These are phyloP conservation scores for Schoenoplectus tabernaemontani DNA, from an alignment of 202 grass and related monocot species.

Conservation along the genomic window DNA sequence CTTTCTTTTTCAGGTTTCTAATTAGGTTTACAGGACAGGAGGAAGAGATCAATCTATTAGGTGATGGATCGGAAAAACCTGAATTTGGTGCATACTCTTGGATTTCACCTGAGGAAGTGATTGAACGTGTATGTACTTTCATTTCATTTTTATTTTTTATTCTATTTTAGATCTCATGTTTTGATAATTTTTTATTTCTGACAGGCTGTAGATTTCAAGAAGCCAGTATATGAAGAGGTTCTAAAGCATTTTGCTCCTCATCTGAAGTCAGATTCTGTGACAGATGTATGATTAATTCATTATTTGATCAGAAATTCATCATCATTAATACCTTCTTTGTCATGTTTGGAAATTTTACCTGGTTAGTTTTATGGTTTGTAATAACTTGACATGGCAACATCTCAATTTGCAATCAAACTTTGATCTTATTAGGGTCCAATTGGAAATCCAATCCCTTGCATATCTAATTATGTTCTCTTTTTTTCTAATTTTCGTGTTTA, in stretches of 20 bases:
- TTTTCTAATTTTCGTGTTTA: not conserved
- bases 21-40: slow-evolving; percentile 73
- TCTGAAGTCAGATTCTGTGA: slow-evolving; percentile 44
- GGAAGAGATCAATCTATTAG: slow-evolving; percentile 73
- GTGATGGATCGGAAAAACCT: slow-evolving; percentile 85
- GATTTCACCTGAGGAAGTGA: slow-evolving; percentile 72
- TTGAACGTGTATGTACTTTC: slow-evolving; percentile 52
- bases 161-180: not conserved
- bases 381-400: not conserved
- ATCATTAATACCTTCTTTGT: not conserved
- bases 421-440: not conserved
- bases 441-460: not conserved
- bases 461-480: not conserved
- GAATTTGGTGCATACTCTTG: slow-evolving; percentile 80
- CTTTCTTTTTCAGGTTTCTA: slow-evolving; percentile 50
- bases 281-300: slow-evolving; percentile 1
- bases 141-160: not conserved
- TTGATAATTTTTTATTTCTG: not conserved
- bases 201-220: slow-evolving; percentile 83
- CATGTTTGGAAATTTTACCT: not conserved
- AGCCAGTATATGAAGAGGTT: slow-evolving; percentile 72
- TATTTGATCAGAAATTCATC: not conserved
- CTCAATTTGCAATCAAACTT: not conserved
- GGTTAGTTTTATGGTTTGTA: not conserved
- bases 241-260: slow-evolving; percentile 54